These are phyloP conservation scores for Podospora australis DNA, from an alignment of 495 filamentous ascomycete species.

Conservation along the genomic window DNA sequence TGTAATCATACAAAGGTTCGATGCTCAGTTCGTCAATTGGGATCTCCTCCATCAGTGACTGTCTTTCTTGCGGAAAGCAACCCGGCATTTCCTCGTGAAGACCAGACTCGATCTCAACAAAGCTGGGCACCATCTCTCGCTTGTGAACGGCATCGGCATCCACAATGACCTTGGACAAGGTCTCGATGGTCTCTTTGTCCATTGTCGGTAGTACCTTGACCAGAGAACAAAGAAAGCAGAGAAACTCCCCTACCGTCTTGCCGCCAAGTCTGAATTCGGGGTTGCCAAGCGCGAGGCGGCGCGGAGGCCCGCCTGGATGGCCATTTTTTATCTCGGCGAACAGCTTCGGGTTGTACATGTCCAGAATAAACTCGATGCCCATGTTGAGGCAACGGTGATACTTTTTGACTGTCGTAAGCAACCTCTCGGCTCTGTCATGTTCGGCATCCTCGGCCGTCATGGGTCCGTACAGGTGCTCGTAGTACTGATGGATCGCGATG, in stretches of 20 bases:
- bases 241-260: constrained; percentile 8
- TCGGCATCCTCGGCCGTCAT: neutral
- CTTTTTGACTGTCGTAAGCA: neutral
- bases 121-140: constrained; percentile 29
- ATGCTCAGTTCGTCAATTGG: constrained; percentile 15
- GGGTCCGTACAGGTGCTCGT: neutral
- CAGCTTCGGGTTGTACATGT: constrained; percentile 8
- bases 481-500: constrained; percentile 15
- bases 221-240: constrained; percentile 13
- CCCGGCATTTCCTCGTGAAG: constrained; percentile 11
- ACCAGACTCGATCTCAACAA: constrained; percentile 6
- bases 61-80: constrained; percentile 11
- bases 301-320: constrained; percentile 4
- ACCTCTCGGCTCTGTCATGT: neutral
- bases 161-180: constrained; percentile 27
- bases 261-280: neutral
- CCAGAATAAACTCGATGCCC: constrained; percentile 4
- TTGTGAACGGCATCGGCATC: constrained; percentile 34
- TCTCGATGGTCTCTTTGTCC: neutral
- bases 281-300: constrained; percentile 1
- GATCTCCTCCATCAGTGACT: constrained; percentile 16
- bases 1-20: constrained; percentile 12
- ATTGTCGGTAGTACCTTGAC: constrained; percentile 3
- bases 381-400: constrained; percentile 1
- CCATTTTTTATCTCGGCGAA: neutral